Percentiles rank a stretch among this genome's conserved stretches.
These are phyloP conservation scores for Pichia sporocuriosa DNA, from an alignment of 805 yeast genomes.

Conservation along the genomic window DNA sequence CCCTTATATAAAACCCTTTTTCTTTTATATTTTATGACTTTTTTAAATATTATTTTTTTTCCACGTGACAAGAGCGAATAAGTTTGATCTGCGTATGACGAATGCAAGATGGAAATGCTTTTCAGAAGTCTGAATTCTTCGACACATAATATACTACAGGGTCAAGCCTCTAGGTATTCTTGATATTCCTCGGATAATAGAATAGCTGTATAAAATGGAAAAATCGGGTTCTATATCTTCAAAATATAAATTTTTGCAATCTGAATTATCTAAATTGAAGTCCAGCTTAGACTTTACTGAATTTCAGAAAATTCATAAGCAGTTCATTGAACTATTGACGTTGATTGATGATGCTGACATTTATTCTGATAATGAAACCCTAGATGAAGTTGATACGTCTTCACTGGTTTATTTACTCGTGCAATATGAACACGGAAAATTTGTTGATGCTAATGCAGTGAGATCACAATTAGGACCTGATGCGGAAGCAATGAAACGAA, in stretches of 20 bases:
- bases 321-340: constrained; percentile 5
- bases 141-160: too few species aligned
- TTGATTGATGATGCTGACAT: constrained; percentile 7
- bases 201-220: too few species aligned
- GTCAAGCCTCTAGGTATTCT: too few species aligned
- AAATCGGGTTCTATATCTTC: not conserved
- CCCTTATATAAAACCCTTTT: too few species aligned
- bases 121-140: too few species aligned
- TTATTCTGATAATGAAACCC: constrained; percentile 12
- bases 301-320: constrained; percentile 13
- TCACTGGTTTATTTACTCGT: constrained; percentile 5
- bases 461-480: constrained; percentile 10
- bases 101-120: too few species aligned
- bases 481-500: constrained; percentile 5
- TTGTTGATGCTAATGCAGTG: constrained; percentile 14
- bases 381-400: constrained; percentile 8
- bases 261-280: not conserved
- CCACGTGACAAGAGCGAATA: too few species aligned
- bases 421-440: constrained; percentile 10
- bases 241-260: not conserved
- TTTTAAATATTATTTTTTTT: too few species aligned
- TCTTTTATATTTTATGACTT: too few species aligned
- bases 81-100: too few species aligned
- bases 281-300: constrained; percentile 2
- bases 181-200: too few species aligned